Evolutionary conservation across 768 basidiomycete species (phyloP), one percentile per base, ranked within the genome.

Genomic region (Boletus sp.): DNA sequence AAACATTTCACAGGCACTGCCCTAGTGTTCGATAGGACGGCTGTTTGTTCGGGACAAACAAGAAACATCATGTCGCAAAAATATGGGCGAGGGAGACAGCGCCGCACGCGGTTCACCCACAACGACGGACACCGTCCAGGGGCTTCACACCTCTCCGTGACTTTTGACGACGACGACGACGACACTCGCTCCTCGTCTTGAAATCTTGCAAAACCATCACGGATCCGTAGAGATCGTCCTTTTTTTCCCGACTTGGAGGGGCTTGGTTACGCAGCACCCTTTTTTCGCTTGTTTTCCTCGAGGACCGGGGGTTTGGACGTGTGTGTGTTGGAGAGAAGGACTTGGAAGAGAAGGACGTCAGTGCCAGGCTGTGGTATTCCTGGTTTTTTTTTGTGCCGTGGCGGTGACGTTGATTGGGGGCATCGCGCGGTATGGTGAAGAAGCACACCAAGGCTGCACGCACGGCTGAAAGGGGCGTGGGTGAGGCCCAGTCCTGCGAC

Each of bases 211-310:
- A 73, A 86, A 86, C 83, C 77, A 78, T 84, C 70, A 70, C 67
- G 79, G 75, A 90, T 83, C 78, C 74, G 72, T 47, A 58, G 78
- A 88, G 86, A 86, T 86, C 84, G 72, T 70, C 54, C 41, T 59
- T 56, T 59, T 64, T 56, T 54, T 6, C 30, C 21, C 40, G 21
- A 17, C 29, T 27, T 17, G 44, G 43, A 53, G 46, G 42, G 21
- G 21, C 43, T 38, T 17, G 42, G 25, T 21, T 23, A 35, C 35
- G 7, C 27, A 47, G 44, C 50, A 10, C 21, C 48, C 45, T 46
- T 51, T 61, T 32, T 41, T 23, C 44, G n/a, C 21, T 43, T 19
- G 19, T 37, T n/a, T 21, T 33, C 37, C 23, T 5, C 25, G n/a
- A 37, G 17, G n/a, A 27, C 11, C 7, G n/a, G 38, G 6, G 7